These are phyloP conservation scores for Sporothrix phasma DNA, from an alignment of 2,329 filamentous ascomycete genomes.

Conservation along the genomic window DNA sequence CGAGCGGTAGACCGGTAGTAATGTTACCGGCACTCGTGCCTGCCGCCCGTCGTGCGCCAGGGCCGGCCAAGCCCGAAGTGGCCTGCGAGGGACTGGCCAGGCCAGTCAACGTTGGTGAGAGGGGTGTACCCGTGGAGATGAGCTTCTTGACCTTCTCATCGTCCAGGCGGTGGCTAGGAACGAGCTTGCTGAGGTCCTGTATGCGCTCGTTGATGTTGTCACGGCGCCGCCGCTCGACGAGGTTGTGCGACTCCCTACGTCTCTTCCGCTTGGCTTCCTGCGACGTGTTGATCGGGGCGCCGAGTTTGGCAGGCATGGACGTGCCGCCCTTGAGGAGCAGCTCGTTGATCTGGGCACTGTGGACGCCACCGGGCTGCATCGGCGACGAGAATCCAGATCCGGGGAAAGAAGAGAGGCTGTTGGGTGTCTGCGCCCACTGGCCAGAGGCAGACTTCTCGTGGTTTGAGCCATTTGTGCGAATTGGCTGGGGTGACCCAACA, in stretches of 20 bases:
- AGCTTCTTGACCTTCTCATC: conserved; percentile 96
- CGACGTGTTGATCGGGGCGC: conserved; percentile 47
- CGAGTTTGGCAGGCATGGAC: conserved; percentile 82
- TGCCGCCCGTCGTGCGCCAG: conserved; percentile 69
- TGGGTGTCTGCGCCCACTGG: conserved; percentile 82
- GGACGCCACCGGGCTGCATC: conserved; percentile 49
- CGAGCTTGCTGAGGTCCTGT: conserved; percentile 87
- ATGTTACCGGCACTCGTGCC: conserved; percentile 66
- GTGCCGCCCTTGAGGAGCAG: conserved; percentile 80
- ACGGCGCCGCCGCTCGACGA: conserved; percentile 85
- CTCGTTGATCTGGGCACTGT: conserved; percentile 72
- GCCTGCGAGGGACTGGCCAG: conserved; percentile 61
- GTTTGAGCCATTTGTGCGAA: conserved; percentile 54
- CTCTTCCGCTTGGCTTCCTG: conserved; percentile 91
- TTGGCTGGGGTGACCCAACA: conserved; percentile 57
- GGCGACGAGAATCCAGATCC: conserved; percentile 87
- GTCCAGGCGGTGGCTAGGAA: conserved; percentile 84
- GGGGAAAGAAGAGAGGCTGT: conserved; percentile 73
- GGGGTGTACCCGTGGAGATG: conserved; percentile 79
- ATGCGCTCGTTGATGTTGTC: conserved; percentile 99
- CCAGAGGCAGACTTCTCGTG: conserved; percentile 79
- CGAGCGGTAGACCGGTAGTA: conserved; percentile 81
- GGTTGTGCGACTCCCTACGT: conserved; percentile 87
- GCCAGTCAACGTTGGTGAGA: conserved; percentile 72
- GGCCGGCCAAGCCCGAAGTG: conserved; percentile 79